Evolutionary conservation across 106 monocot genomes (phyloP).

Genomic region (Platanthera guangdongensis): DNA sequence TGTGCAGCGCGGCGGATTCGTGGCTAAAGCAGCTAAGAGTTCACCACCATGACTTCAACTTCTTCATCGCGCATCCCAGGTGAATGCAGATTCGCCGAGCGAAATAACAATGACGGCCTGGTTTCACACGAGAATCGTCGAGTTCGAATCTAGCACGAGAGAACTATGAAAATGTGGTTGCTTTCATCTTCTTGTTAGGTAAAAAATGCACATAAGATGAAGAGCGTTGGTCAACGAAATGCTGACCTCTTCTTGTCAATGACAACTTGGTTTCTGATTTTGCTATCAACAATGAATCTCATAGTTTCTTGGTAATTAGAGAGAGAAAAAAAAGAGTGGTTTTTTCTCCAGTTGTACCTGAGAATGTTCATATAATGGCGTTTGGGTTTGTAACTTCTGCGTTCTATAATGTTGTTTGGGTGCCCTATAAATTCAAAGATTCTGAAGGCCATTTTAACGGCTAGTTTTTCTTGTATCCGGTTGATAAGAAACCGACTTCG

Average conservation of each 20-base stretch:
- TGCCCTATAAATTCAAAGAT: neutral
- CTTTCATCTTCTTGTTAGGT: no score
- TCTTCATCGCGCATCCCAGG: conserved; percentile 15
- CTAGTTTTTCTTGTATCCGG: neutral
- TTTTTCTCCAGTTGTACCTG: neutral
- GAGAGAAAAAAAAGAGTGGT: neutral
- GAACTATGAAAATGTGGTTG: no score
- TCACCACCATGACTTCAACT: conserved; percentile 19
- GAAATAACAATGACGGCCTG: neutral
- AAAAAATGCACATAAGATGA: neutral
- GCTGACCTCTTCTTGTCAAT: neutral
- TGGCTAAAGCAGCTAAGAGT: conserved; percentile 27
- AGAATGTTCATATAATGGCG: conserved; percentile 4
- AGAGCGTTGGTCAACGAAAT: neutral
- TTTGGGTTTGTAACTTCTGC: neutral
- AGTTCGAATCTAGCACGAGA: no score
- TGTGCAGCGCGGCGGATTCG: conserved; percentile 18
- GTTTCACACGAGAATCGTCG: neutral
- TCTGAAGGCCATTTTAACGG: neutral
- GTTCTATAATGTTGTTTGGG: neutral
- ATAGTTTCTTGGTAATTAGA: conserved; percentile 1
- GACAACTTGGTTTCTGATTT: neutral
- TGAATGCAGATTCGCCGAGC: neutral
- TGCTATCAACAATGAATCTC: neutral
- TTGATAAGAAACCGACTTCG: neutral